phyloP scores from a whole-genome alignment of 495 filamentous ascomycete species.

The Trichoderma erinaceum region DNA sequence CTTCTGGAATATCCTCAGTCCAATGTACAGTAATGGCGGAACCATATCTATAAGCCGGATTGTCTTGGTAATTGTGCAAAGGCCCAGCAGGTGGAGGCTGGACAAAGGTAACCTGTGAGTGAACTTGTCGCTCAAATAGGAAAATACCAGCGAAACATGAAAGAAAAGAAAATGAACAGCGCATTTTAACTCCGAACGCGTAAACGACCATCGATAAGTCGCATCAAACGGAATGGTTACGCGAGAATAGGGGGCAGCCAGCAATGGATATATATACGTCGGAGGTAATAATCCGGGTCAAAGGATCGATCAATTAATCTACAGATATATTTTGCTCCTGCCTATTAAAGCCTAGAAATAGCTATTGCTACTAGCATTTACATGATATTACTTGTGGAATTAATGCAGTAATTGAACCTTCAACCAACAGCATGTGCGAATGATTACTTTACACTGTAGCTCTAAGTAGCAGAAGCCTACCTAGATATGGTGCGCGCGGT shows the following conservation, averaged over 20 bases:
- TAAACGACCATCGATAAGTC: neutral
- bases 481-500: too few species aligned
- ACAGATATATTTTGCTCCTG: neutral
- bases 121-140: neutral
- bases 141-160: neutral
- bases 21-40: neutral
- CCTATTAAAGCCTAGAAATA: neutral
- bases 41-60: neutral
- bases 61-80: neutral
- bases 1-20: neutral
- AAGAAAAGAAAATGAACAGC: neutral
- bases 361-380: too few species aligned
- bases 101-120: neutral
- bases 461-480: too few species aligned
- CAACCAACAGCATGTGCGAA: neutral
- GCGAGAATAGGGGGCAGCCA: neutral
- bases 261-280: neutral
- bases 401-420: too few species aligned
- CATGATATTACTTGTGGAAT: too few species aligned
- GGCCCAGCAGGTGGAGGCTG: neutral
- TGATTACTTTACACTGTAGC: neutral
- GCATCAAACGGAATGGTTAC: neutral
- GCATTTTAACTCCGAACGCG: neutral
- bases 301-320: neutral
- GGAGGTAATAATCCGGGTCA: neutral